Evolutionary conservation across 768 basidiomycete species (phyloP), one percentile per base, ranked within the genome.

Genomic region (Lactarius evosmus): DNA sequence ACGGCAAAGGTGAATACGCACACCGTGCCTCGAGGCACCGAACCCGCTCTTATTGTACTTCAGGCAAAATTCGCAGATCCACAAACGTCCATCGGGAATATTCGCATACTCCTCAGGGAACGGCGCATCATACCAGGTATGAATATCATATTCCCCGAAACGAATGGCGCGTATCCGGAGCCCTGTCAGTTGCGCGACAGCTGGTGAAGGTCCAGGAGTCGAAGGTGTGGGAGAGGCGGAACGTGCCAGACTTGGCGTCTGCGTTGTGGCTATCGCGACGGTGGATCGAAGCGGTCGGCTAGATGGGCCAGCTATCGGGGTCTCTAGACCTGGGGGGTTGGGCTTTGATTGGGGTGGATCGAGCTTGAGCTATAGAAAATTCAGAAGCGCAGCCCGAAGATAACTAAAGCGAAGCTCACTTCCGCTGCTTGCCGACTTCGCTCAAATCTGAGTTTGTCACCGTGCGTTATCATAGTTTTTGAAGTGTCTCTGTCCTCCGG

Each of bases 91-190:
- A 69, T 98, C 94, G 25, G 94, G 91, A 61, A 95, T 89, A 60
- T 85, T 85, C 46, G 93, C 86, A 74, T 97, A 98, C 74, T 99
- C 97, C 73, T 98, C 96, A 0, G 97, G 96, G 73, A 98, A 98
- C 7, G 97, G 97, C 27, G 97, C 97, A 72, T 97, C 94, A 74
- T 93, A 98, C 97, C 97, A 99, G 3, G 97, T 98, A 73, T 93
- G 87, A 72, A 98, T 93, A 71, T 98, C 95, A 72, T 81, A 95
- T 61, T 84, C 81, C 30, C 95, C 95, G 70, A 98, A 95, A 32
- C 94, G 86, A 66, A 98, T 94, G 60, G 83, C 85, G 60, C 86
- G 88, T 80, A 96, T 97, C 67, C 88, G 86, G 51, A 89, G 82
- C 32, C 75, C 76, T 34, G 74, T 72, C 68, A 59, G 70, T 66